Conservation (phyloP, 2,329 filamentous ascomycete genomes). For the Trichoderma aggressivum region DNA sequence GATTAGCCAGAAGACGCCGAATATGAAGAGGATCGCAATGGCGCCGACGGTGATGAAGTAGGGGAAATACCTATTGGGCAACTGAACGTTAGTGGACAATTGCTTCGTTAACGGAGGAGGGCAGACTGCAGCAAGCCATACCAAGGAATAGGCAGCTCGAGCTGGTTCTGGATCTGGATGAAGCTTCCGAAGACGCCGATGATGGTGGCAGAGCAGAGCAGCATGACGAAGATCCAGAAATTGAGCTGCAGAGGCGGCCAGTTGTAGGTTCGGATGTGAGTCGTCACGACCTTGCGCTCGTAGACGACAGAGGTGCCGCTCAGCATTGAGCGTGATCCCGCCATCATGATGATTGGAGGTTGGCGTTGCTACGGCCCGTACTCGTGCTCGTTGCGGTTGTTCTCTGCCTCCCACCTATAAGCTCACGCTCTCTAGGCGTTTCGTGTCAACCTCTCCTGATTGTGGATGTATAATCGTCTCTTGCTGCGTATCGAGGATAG, state of each 20-base stretch:
- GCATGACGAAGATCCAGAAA: constrained; percentile 64
- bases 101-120: neutral
- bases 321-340: constrained; percentile 19
- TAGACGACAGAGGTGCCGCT: constrained; percentile 43
- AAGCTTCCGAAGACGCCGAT: constrained; percentile 61
- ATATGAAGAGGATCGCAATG: constrained; percentile 64
- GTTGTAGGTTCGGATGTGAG: constrained; percentile 57
- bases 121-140: constrained; percentile 28
- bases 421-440: neutral
- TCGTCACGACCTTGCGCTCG: constrained; percentile 39
- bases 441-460: neutral
- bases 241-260: constrained; percentile 67
- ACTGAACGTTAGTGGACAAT: neutral
- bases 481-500: neutral
- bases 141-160: constrained; percentile 58
- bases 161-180: constrained; percentile 54
- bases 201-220: constrained; percentile 55
- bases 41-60: constrained; percentile 59
- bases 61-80: constrained; percentile 57
- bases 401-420: neutral
- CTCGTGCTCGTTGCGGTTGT: neutral
- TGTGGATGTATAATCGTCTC: neutral
- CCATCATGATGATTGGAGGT: neutral
- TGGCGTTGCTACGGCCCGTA: neutral
- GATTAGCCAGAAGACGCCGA: constrained; percentile 61